Percentiles rank a stretch among this genome's conserved stretches.
Evolutionary conservation across 768 basidiomycete species (phyloP).

Genomic region (Lentinula aciculospora): DNA sequence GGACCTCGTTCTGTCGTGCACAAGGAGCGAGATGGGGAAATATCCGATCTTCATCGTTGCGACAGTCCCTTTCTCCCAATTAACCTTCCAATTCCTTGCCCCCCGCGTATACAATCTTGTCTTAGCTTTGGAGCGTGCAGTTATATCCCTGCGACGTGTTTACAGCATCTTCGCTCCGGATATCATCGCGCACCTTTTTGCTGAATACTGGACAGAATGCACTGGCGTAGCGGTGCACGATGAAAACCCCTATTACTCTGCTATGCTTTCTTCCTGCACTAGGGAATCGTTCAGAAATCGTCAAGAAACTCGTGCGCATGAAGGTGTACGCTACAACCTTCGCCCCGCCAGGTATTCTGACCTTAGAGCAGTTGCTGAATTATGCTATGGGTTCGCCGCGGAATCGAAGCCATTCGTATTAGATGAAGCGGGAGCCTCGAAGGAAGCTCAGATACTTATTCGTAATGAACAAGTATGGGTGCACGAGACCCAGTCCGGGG

Average conservation of each 20-base stretch:
- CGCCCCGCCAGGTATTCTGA: slow-evolving; percentile 9
- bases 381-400: slow-evolving; percentile 40
- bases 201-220: slow-evolving; percentile 15
- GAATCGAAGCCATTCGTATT: slow-evolving; percentile 44
- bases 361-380: slow-evolving; percentile 19
- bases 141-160: slow-evolving; percentile 35
- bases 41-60: slow-evolving; percentile 68
- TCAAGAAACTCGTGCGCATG: slow-evolving; percentile 12
- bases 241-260: neutral
- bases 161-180: slow-evolving; percentile 65
- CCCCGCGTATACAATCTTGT: slow-evolving; percentile 40
- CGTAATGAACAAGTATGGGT: slow-evolving; percentile 37
- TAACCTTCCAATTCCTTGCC: slow-evolving; percentile 29
- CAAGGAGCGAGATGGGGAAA: slow-evolving; percentile 43
- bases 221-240: neutral
- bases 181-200: slow-evolving; percentile 41
- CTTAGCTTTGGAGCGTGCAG: slow-evolving; percentile 22
- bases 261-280: slow-evolving; percentile 37
- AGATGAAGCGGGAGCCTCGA: slow-evolving; percentile 21
- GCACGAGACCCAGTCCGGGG: slow-evolving; percentile 23
- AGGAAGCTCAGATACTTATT: slow-evolving; percentile 38
- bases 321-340: slow-evolving; percentile 15
- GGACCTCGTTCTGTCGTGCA: slow-evolving; percentile 56
- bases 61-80: slow-evolving; percentile 30
- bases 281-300: slow-evolving; percentile 28